Evolutionary conservation across 1,284 basidiomycete species (phyloP).

Genomic region (Microbotryum scabiosae): DNA sequence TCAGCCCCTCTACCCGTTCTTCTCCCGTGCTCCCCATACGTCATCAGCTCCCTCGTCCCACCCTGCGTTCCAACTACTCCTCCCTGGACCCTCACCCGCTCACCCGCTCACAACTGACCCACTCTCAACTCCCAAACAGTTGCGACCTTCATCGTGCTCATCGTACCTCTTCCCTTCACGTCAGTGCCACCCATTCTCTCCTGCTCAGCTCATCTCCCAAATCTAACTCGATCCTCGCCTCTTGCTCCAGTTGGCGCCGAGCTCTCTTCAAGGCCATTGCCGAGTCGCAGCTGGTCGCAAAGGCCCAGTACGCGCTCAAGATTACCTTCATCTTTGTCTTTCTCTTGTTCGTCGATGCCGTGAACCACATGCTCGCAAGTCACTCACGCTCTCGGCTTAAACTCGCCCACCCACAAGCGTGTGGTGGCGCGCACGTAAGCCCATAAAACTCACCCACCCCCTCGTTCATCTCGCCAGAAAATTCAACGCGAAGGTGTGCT

Average conservation of each 20-base stretch:
- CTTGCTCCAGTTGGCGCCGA: conserved; percentile 6
- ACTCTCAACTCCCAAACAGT: not conserved
- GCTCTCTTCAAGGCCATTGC: conserved; percentile 42
- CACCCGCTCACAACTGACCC: too few species aligned
- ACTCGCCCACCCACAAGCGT: too few species aligned
- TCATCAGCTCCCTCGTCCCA: too few species aligned
- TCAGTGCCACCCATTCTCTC: too few species aligned
- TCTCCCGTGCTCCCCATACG: not conserved
- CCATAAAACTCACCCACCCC: not conserved
- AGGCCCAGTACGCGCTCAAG: conserved; percentile 41
- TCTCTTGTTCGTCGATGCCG: conserved; percentile 26
- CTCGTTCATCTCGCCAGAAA: too few species aligned
- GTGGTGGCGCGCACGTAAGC: not conserved
- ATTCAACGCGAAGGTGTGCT: not conserved
- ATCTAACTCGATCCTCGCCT: not conserved
- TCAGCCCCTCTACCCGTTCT: not conserved
- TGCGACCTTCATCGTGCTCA: conserved; percentile 16
- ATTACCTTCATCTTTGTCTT: conserved; percentile 30
- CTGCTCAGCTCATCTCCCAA: too few species aligned
- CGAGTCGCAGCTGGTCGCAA: conserved; percentile 36
- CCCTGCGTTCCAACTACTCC: not conserved
- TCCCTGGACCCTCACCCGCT: not conserved
- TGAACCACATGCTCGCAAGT: not conserved
- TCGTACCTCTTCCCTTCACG: conserved; percentile 8
- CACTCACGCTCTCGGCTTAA: not conserved